Base-by-base conservation (phyloP, 495 filamentous ascomycete species). In the Rusavskia elegans region DNA sequence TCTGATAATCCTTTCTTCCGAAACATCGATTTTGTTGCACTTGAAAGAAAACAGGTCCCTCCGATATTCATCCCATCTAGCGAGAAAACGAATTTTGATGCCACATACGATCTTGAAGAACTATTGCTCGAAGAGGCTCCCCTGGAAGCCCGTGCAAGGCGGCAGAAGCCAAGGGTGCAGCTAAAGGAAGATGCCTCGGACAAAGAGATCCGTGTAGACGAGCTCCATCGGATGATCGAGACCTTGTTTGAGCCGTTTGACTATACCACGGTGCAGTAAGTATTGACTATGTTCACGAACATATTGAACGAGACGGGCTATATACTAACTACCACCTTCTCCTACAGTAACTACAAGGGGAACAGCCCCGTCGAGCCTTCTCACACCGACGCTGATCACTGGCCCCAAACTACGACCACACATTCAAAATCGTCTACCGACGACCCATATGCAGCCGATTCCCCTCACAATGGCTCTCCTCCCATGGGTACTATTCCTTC, bases 81-180 rank as follows among this genome's bases (percentile, higher is more conserved):
- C 46, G 92, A 98, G 48, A 98, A 98, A 75, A 95, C 93, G 6
- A 98, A 98, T 65, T 98, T 98, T 56, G 92, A 98, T 67, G 92
- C 92, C 5, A 98, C 92, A 1, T 98, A 98, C 62, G 92, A 98
- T 67, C 66, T 98, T 50, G 92, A 98, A 63, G 92, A 98, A 64
- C 67, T 98, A 27, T 67, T 98, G 21, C 68, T 98, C 45, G 93
- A 98, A 67, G 92, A 98, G 64, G 93, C 92, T 25, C 92, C 92
- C 13, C 70, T 98, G 5, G 92, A 98, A 66, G 92, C 93, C 32
- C 73, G 92, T 55, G 87, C 92, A 40, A 79, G 92, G 55, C 76
- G 89, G 58, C 92, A 98, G 65, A 94, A 95, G 64, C 92, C 92
- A 1, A 77, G 92, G 50, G 89, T 93, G 53, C 80, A 83, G 63